phyloP scores from a whole-genome alignment of 2,329 filamentous ascomycete genomes.

The Escovopsis weberi region DNA sequence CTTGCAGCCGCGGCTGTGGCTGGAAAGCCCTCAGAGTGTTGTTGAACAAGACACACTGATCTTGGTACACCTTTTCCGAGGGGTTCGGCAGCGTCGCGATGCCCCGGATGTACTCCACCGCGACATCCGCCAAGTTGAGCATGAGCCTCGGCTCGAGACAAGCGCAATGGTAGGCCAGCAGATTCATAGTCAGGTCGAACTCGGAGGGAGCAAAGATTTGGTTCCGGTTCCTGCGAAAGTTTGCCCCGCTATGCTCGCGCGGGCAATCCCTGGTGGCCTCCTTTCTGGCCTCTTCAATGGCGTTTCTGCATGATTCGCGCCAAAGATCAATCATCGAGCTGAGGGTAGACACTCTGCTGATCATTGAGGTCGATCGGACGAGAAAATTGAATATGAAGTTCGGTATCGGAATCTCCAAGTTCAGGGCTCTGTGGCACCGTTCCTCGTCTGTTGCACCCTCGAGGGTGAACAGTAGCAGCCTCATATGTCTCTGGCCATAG shows the following conservation, averaged over 20 bases:
- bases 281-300: not conserved
- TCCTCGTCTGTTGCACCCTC: constrained; percentile 16
- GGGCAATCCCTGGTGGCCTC: too few relatives aligned
- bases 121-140: constrained; percentile 15
- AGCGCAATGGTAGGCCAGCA: constrained; percentile 17
- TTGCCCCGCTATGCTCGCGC: not conserved
- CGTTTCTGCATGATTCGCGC: constrained; percentile 6
- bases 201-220: constrained; percentile 8
- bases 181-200: constrained; percentile 12
- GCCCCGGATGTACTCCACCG: constrained; percentile 14
- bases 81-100: constrained; percentile 6
- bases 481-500: constrained; percentile 10
- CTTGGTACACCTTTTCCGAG: constrained; percentile 11
- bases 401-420: constrained; percentile 11
- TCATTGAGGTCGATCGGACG: constrained; percentile 12
- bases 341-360: constrained; percentile 13
- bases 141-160: constrained; percentile 20
- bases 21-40: constrained; percentile 13
- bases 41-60: constrained; percentile 20
- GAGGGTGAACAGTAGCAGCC: constrained; percentile 16
- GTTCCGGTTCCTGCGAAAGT: not conserved
- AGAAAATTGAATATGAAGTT: constrained; percentile 19
- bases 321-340: constrained; percentile 15
- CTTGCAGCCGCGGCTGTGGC: constrained; percentile 11
- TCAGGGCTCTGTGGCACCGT: constrained; percentile 18